Conservation (phyloP, 2,329 filamentous ascomycete species). For the Fusarium oligoseptatum region DNA sequence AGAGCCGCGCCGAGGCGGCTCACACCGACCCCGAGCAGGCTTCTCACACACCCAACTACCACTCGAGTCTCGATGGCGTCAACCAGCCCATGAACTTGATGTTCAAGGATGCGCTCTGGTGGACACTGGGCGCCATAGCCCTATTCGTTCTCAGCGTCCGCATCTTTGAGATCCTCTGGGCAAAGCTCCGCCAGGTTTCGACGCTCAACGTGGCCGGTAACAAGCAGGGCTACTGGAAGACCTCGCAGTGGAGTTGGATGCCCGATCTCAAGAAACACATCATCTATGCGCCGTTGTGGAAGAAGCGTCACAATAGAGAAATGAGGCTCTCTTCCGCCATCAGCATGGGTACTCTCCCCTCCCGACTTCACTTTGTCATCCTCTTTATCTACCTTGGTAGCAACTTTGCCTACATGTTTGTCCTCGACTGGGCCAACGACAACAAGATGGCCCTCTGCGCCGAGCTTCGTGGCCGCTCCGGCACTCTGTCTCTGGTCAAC, state of each 20-base stretch:
- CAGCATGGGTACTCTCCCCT: conserved; percentile 74
- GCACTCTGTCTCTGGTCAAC: conserved; percentile 87
- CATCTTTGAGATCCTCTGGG: conserved; percentile 66
- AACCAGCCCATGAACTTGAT: conserved; percentile 69
- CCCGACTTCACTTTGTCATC: conserved; percentile 71
- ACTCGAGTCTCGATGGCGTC: conserved; percentile 70
- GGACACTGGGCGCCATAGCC: conserved; percentile 69
- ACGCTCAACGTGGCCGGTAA: conserved; percentile 67
- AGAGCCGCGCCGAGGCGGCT: conserved; percentile 47
- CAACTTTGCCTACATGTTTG: conserved; percentile 73
- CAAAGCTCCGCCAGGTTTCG: conserved; percentile 69
- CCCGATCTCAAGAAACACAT: conserved; percentile 73
- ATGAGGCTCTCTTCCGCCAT: conserved; percentile 71
- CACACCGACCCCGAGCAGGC: conserved; percentile 52
- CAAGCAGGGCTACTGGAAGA: conserved; percentile 71
- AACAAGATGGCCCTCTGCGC: conserved; percentile 78
- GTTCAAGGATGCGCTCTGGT: conserved; percentile 71
- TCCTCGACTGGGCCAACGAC: conserved; percentile 69
- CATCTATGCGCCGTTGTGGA: conserved; percentile 71
- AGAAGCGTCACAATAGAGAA: conserved; percentile 77
- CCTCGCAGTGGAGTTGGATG: conserved; percentile 70
- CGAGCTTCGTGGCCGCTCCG: conserved; percentile 87
- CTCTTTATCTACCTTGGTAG: conserved; percentile 69
- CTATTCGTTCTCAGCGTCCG: conserved; percentile 67
- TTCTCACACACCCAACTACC: conserved; percentile 68